Conservation (phyloP, 176 grass and related monocot genomes). For the Pontederia paniculata region DNA sequence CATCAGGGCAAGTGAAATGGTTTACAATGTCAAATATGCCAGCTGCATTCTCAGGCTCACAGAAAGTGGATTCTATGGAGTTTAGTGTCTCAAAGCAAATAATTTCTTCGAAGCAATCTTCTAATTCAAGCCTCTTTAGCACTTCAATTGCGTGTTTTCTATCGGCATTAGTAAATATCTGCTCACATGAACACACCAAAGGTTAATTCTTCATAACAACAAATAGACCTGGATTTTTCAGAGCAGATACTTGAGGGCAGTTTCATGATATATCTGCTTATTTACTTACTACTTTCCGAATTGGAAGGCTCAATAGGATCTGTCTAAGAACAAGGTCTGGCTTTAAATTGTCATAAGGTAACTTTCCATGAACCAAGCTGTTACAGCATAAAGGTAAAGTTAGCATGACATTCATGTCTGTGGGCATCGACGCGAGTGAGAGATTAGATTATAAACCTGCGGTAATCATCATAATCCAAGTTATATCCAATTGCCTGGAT, state of each 20-base stretch:
- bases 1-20: constrained; percentile 35
- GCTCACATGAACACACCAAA: not conserved
- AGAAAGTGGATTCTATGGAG: constrained; percentile 16
- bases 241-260: too few relatives aligned
- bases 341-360: constrained; percentile 5
- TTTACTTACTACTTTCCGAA: constrained; percentile 1
- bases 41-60: not conserved
- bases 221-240: not conserved
- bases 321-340: constrained; percentile 5
- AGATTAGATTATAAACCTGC: constrained; percentile 33
- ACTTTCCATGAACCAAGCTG: constrained; percentile 10
- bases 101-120: constrained; percentile 77
- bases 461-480: constrained; percentile 71
- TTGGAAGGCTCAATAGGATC: not conserved
- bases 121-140: constrained; percentile 65
- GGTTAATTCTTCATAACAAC: not conserved
- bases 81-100: constrained; percentile 90
- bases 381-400: not conserved
- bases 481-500: constrained; percentile 62
- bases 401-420: not conserved
- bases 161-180: constrained; percentile 92
- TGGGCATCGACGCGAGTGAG: not conserved
- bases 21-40: constrained; percentile 69
- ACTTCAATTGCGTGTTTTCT: constrained; percentile 53
- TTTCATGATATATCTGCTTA: not conserved